Base-by-base conservation (phyloP, 78 protist species). In the Mantamonas sphyraenae region DNA sequence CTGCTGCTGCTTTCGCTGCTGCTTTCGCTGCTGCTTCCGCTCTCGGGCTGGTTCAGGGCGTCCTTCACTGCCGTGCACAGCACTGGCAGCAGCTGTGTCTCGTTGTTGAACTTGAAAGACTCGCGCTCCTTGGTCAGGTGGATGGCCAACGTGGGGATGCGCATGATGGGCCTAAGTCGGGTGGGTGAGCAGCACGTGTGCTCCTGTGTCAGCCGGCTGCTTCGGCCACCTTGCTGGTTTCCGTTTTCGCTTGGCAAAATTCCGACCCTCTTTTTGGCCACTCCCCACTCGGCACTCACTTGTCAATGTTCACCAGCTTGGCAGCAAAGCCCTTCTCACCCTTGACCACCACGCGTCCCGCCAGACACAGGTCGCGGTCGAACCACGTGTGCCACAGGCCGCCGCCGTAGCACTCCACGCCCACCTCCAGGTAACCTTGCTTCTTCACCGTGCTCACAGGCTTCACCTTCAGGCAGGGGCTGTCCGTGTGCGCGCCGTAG, bases 371-470 rank as follows among this genome's bases (percentile, higher is more conserved):
- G 68, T 94, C 96, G 16, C 98, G 74, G 64, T 94, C 98, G 59
- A 91, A 89, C 98, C 98, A 94, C 37, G 98, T 91, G 75, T 86
- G 83, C 95, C 96, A 91, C 30, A 91, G 64, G 31, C 96, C 98
- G 33, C 98, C 98, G 63, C 98, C 98, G 78, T 94, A 94, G 30
- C 66, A 30, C 50, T 89, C 90, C 12, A 82, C 89, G 37, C 92
- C 91, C 38, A 93, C 79, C 56, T 74, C 75, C 35, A 68, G 10
- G 62, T 64, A 82, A 38, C 92, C 90, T 16, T 30, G 76, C 0
- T 33, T 45, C 61, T 77, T 76, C 17, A 53, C 74, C 0, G 61
- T 77, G 45, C 88, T 68, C 14, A 47, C 37, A 42, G 85, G 59
- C 39, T 71, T 76, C 28, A 72, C 72, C 71, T 76, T 47, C 40